Evolutionary conservation across 2,329 filamentous ascomycete species (phyloP).

Genomic region (Verticillium albo-atrum): DNA sequence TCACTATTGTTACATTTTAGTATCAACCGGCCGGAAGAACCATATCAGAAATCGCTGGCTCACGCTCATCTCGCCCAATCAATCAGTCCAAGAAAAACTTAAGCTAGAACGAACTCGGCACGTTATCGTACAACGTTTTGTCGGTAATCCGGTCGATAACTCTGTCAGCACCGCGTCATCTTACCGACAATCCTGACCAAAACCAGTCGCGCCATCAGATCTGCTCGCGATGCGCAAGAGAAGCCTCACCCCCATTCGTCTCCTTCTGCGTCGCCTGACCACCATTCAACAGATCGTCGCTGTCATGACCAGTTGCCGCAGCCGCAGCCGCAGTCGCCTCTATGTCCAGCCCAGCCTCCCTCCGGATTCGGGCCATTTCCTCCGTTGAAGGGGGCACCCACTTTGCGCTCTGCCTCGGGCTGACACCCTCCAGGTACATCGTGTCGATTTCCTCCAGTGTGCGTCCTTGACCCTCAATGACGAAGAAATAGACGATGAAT

Average conservation of each 20-base stretch:
- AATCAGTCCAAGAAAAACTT: too few species aligned
- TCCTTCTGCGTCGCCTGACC: neutral
- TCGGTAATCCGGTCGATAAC: neutral
- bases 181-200: neutral
- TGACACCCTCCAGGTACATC: conserved; percentile 66
- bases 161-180: neutral
- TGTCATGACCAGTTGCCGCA: neutral
- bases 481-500: conserved; percentile 70
- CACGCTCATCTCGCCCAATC: too few species aligned
- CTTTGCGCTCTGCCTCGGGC: conserved; percentile 55
- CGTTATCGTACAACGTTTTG: too few species aligned
- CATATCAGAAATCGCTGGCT: too few species aligned
- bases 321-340: conserved; percentile 13
- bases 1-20: too few species aligned
- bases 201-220: too few species aligned
- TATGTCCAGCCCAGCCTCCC: conserved; percentile 34
- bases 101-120: too few species aligned
- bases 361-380: conserved; percentile 36
- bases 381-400: conserved; percentile 44
- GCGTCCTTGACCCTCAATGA: conserved; percentile 69
- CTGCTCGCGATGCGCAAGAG: neutral
- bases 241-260: neutral
- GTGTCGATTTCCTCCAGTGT: conserved; percentile 76
- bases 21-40: too few species aligned
- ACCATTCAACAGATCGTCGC: neutral